A percentile compares a stretch with the other conserved stretches of the same genome.
These are phyloP conservation scores for Ceratorhiza oryzae-sativae DNA, from an alignment of 1,284 basidiomycete genomes.

Conservation along the genomic window DNA sequence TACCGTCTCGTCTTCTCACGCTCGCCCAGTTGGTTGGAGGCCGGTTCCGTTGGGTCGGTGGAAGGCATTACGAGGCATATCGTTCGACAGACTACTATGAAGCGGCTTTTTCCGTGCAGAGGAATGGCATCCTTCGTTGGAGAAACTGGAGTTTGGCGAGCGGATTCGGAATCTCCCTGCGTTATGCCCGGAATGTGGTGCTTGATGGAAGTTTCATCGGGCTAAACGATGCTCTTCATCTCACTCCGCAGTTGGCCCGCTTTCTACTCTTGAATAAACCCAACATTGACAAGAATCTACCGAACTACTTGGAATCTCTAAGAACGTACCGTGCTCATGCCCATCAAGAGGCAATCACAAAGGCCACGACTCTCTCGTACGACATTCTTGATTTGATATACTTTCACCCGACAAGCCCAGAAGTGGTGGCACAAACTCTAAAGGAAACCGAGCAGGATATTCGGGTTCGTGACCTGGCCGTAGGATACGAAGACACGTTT, in stretches of 20 bases:
- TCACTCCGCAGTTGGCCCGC: constrained; percentile 67
- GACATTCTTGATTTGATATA: constrained; percentile 71
- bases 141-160: constrained; percentile 67
- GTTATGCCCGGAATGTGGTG: constrained; percentile 62
- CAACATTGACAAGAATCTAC: constrained; percentile 58
- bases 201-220: constrained; percentile 67
- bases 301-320: constrained; percentile 59
- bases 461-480: constrained; percentile 63
- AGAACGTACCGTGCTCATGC: constrained; percentile 63
- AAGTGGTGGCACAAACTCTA: constrained; percentile 57
- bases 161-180: constrained; percentile 71
- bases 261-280: constrained; percentile 70
- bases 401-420: constrained; percentile 59
- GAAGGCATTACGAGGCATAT: constrained; percentile 59
- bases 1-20: constrained; percentile 39
- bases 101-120: constrained; percentile 64
- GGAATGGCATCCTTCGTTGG: constrained; percentile 65
- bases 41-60: constrained; percentile 54
- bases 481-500: constrained; percentile 60
- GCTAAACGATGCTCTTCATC: constrained; percentile 69
- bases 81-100: constrained; percentile 59
- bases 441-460: constrained; percentile 61
- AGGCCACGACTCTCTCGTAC: constrained; percentile 67
- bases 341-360: constrained; percentile 61
- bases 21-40: constrained; percentile 57